A percentile compares a stretch with the other conserved stretches of the same genome.
Evolutionary conservation across 1,284 basidiomycete species (phyloP).

Genomic region (Neotropicomus parvogracilis): DNA sequence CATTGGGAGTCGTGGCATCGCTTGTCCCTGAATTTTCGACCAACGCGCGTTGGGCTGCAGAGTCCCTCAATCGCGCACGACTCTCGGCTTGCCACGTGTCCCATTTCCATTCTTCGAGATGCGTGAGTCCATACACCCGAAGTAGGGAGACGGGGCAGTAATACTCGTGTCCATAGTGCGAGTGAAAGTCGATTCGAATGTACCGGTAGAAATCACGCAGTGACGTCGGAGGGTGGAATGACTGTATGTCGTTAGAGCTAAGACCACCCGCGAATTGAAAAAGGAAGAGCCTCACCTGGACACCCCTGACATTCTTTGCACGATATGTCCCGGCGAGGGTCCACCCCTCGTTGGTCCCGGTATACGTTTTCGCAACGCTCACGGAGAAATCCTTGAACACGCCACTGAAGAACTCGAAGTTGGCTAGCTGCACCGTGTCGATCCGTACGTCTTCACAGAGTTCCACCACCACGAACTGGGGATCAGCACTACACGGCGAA

Average conservation of each 20-base stretch:
- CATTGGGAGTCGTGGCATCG: not conserved
- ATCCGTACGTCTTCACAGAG: slow-evolving; percentile 96
- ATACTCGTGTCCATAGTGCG: slow-evolving; percentile 93
- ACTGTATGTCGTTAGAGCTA: slow-evolving; percentile 40
- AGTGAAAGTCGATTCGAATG: slow-evolving; percentile 91
- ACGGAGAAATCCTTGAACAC: slow-evolving; percentile 92
- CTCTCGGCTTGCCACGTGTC: slow-evolving; percentile 72
- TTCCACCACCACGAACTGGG: slow-evolving; percentile 91
- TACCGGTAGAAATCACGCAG: slow-evolving; percentile 86
- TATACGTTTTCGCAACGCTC: slow-evolving; percentile 76
- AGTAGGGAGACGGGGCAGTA: slow-evolving; percentile 94
- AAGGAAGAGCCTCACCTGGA: slow-evolving; percentile 62
- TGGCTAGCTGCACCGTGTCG: slow-evolving; percentile 93
- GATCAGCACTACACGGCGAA: slow-evolving; percentile 69
- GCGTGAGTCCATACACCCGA: slow-evolving; percentile 93
- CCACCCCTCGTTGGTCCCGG: slow-evolving; percentile 64
- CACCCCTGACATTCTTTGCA: slow-evolving; percentile 88
- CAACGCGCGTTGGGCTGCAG: slow-evolving; percentile 4
- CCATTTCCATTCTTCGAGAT: slow-evolving; percentile 95
- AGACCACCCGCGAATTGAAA: not conserved
- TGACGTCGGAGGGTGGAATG: slow-evolving; percentile 70
- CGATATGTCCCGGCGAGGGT: slow-evolving; percentile 73
- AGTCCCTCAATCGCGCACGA: slow-evolving; percentile 38
- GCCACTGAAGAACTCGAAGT: slow-evolving; percentile 98
- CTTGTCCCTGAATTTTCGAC: slow-evolving; percentile 4